Conservation (phyloP, 768 basidiomycete species). For the Heimioporus sp. region DNA sequence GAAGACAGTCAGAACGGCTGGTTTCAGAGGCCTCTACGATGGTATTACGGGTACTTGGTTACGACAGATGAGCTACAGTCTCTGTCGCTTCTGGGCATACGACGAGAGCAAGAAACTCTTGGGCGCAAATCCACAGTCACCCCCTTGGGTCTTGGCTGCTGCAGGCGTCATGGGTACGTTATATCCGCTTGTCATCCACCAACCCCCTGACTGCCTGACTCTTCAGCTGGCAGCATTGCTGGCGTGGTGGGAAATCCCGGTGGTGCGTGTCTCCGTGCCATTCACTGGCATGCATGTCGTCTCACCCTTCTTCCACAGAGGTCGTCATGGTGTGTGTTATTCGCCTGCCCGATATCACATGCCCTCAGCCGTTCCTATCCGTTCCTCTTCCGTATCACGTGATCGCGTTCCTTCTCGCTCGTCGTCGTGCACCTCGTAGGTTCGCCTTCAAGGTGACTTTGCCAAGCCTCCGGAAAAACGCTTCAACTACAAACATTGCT, state of each 20-base stretch:
- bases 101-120: constrained; percentile 86
- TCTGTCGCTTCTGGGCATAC: constrained; percentile 93
- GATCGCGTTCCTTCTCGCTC: constrained; percentile 4
- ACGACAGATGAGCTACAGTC: constrained; percentile 89
- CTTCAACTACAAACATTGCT: constrained; percentile 87
- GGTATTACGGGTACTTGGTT: constrained; percentile 88
- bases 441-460: constrained; percentile 88
- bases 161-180: constrained; percentile 85
- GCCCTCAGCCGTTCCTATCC: constrained; percentile 5
- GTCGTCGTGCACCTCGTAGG: constrained; percentile 26
- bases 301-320: constrained; percentile 38
- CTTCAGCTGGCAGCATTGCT: constrained; percentile 76
- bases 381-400: constrained; percentile 10
- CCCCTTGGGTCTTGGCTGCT: constrained; percentile 76
- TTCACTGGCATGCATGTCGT: neutral
- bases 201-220: neutral
- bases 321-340: constrained; percentile 59
- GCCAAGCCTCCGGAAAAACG: constrained; percentile 86
- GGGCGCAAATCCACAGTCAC: constrained; percentile 62
- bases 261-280: constrained; percentile 43
- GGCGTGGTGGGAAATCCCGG: constrained; percentile 89
- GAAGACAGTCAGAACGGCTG: constrained; percentile 81
- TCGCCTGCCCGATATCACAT: constrained; percentile 11
- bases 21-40: constrained; percentile 72
- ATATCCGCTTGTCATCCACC: neutral